Evolutionary conservation across 768 basidiomycete genomes (phyloP), one percentile per base, ranked within the genome.

Genomic region (Suillus hirtellus): DNA sequence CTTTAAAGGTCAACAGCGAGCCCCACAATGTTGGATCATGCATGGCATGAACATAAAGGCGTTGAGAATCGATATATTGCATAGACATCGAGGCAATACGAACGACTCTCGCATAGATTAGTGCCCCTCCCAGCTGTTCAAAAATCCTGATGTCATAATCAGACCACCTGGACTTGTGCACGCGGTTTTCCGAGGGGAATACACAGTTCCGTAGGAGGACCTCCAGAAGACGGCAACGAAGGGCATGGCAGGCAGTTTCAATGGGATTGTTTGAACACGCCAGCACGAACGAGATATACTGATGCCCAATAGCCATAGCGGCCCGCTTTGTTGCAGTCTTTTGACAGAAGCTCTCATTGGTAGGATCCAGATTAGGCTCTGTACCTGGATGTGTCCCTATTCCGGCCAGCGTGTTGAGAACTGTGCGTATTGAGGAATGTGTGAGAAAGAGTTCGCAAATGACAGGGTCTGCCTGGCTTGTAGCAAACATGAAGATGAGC

Each of bases 391-490:
- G 52, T 12, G 52, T 53, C n/a, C 52, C 52, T 12, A 53, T 53
- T 34, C 52, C 52, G 19, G 52, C 52, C 5, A 53, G 11, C 5
- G 19, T 53, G 10, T 34, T 53, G 19, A 53, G 52, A 34, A 53
- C 31, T n/a, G 52, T 53, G 52, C 52, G 52, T 12, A 53, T 34
- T 11, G 52, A 53, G 31, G 31, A 34, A 34, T 53, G 52, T 34
- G 52, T 34, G 19, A 53, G 52, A 53, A 53, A 53, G 19, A 53
- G 52, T 19, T 53, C 52, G 52, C 52, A 31, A 34, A 53, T 53
- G 52, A 34, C 11, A 34, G 52, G 52, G 52, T 53, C 31, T 5
- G 52, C 52, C 31, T 53, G 52, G 31, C 31, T 34, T 34, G 52
- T 53, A 7, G 52, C 52, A 34, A 53, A 53, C 31, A 53, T 53